Evolutionary conservation across 2,329 filamentous ascomycete species (phyloP).

Genomic region (Plenodomus biglobosus): DNA sequence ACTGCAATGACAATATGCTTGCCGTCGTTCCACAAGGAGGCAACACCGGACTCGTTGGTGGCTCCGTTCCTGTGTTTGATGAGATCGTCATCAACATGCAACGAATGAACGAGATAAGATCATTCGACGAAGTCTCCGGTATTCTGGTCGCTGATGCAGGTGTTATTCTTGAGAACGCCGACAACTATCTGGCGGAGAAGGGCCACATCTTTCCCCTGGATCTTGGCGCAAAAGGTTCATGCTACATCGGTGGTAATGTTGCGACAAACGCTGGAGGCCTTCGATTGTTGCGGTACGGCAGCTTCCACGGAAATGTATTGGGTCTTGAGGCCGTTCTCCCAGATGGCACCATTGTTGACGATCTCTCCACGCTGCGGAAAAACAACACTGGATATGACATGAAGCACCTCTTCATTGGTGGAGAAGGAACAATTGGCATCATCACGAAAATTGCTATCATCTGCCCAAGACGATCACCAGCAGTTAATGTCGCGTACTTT

Average conservation of each 20-base stretch:
- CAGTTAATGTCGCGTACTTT: conserved; percentile 93
- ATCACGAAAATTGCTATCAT: conserved; percentile 88
- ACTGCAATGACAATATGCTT: conserved; percentile 91
- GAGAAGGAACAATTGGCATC: conserved; percentile 91
- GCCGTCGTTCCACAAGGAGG: conserved; percentile 97
- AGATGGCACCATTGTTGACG: conserved; percentile 88
- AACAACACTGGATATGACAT: conserved; percentile 99
- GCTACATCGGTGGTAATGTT: conserved; percentile 94
- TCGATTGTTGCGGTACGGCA: conserved; percentile 87
- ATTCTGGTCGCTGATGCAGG: conserved; percentile 89
- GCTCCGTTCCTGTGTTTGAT: conserved; percentile 95
- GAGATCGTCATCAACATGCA: conserved; percentile 92
- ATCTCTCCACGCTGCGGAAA: conserved; percentile 85
- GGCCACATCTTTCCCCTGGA: conserved; percentile 93
- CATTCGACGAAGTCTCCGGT: conserved; percentile 91
- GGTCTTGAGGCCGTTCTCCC: conserved; percentile 92
- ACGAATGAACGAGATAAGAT: conserved; percentile 87
- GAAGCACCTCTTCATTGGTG: conserved; percentile 95
- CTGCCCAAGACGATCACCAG: conserved; percentile 82
- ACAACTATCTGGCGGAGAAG: conserved; percentile 79
- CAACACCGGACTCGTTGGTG: conserved; percentile 93
- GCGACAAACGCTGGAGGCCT: conserved; percentile 94
- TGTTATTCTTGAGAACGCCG: conserved; percentile 84
- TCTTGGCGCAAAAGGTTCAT: conserved; percentile 95
- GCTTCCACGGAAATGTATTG: conserved; percentile 87